Evolutionary conservation across 2,329 filamentous ascomycete species (phyloP).

Genomic region (Aspergillus transmontanensis): DNA sequence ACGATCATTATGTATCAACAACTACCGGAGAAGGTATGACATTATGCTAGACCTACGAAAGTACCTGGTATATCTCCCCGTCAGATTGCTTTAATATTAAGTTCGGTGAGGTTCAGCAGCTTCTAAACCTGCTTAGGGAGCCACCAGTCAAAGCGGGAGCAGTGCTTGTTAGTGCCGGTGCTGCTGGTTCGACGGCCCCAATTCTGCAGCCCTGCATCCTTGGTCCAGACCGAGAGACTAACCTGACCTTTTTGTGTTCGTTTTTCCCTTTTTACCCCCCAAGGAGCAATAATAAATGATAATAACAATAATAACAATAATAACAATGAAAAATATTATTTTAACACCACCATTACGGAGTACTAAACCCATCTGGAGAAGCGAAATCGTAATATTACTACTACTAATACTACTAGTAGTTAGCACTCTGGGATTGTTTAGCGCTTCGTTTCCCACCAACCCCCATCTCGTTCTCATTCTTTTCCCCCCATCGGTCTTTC

Average conservation of each 20-base stretch:
- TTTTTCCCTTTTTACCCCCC: conserved; percentile 1
- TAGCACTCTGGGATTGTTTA: background rate
- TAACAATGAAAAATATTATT: background rate
- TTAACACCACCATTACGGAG: background rate
- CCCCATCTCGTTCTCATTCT: conserved; percentile 1
- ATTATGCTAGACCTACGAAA: background rate
- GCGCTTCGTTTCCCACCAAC: background rate
- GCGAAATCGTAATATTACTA: background rate
- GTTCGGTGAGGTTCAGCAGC: background rate
- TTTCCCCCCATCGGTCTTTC: background rate
- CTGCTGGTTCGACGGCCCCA: conserved; percentile 5
- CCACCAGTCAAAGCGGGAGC: background rate
- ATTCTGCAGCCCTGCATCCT: conserved; percentile 23
- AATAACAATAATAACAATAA: background rate
- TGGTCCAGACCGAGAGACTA: conserved; percentile 21
- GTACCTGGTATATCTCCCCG: background rate
- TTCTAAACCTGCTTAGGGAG: background rate
- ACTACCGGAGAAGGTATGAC: background rate
- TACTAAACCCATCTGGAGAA: background rate
- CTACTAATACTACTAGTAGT: background rate
- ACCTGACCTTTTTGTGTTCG: background rate
- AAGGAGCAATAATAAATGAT: conserved; percentile 4
- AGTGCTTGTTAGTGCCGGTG: background rate
- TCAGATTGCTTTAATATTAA: background rate
- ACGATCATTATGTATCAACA: background rate